Base-by-base conservation (phyloP, 192 early-diverging fungal species). In the Backusella tuberculispora region DNA sequence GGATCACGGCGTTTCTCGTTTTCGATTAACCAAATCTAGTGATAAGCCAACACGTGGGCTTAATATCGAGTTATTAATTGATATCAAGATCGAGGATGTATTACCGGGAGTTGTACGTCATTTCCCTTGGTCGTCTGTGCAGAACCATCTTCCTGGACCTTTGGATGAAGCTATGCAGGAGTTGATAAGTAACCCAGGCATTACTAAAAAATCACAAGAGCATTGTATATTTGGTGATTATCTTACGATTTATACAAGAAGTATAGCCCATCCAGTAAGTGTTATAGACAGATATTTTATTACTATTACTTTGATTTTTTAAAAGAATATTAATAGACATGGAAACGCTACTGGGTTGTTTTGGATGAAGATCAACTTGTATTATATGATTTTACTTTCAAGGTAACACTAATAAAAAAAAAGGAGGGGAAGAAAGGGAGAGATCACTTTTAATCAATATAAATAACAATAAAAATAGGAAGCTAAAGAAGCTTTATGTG, bases 281-380 rank as follows among this genome's bases (percentile, higher is more conserved):
- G 21, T 1, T 4, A 6, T 29, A 21, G 2, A 10, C 4, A 17
- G 10, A 6, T 7, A 34, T 66, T 9, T 34, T 37, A 26, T 37
- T n/a, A 8, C 29, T 19, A 26, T 21, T 10, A 14, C 13, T 46
- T 46, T 46, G 10, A 14, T 46, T 46, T 46, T 19, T 10, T 60
- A 46, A 5, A 45, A 6, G 10, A 15, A 5, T 24, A 26, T 69
- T 8, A 46, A 34, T 34, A 69, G 68, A 69, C 68, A 24, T 69
- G 68, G 68, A 69, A 69, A 69, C 68, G 68, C 6, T 69, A 69
- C 19, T 69, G 68, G 68, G 68, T 34, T 13, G 26, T 26, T 46
- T 29, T 69, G 42, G 44, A 47, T 15, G 45, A 47, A 29, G 44
- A 69, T 34, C 42, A 69, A 44, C 15, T 69, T 17, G 5, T 69